Evolutionary conservation across 306 rosid genomes (phyloP).

Genomic region (Trifolium dubium): DNA sequence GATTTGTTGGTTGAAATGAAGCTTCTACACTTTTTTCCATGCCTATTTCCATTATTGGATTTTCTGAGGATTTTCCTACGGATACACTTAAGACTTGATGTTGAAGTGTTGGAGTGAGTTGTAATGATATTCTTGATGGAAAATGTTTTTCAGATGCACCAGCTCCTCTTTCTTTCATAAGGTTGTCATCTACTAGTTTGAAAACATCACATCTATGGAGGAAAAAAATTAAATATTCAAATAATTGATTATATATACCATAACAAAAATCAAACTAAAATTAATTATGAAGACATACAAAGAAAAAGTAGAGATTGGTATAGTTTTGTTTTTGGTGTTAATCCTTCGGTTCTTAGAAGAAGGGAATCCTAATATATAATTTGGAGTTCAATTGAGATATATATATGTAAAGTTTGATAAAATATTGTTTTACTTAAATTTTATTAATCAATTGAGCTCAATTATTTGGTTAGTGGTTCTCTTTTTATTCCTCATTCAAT

Average conservation of each 20-base stretch:
- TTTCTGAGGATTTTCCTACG: slow-evolving; percentile 84
- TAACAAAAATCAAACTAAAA: not conserved
- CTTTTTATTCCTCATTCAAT: too few relatives aligned
- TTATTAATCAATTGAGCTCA: too few relatives aligned
- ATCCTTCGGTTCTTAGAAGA: too few relatives aligned
- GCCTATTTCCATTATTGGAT: slow-evolving; percentile 69
- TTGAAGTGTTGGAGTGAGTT: slow-evolving; percentile 75
- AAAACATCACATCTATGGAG: slow-evolving; percentile 69
- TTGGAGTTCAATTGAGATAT: too few relatives aligned
- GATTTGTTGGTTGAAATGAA: slow-evolving; percentile 64
- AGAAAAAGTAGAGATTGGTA: not conserved
- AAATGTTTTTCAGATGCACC: slow-evolving; percentile 81
- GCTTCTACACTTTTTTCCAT: slow-evolving; percentile 72
- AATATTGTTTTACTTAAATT: too few relatives aligned
- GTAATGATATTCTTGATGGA: slow-evolving; percentile 79
- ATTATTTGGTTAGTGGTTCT: too few relatives aligned
- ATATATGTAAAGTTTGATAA: too few relatives aligned
- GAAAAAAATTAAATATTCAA: not conserved
- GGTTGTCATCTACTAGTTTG: slow-evolving; percentile 68
- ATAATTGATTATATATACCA: not conserved
- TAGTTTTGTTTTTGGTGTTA: too few relatives aligned
- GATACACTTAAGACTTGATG: slow-evolving; percentile 69
- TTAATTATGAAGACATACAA: not conserved
- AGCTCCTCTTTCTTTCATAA: slow-evolving; percentile 71
- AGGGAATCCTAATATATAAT: too few relatives aligned